These are phyloP conservation scores for Fistulina hepatica DNA, from an alignment of 1,284 basidiomycete genomes.

Conservation along the genomic window DNA sequence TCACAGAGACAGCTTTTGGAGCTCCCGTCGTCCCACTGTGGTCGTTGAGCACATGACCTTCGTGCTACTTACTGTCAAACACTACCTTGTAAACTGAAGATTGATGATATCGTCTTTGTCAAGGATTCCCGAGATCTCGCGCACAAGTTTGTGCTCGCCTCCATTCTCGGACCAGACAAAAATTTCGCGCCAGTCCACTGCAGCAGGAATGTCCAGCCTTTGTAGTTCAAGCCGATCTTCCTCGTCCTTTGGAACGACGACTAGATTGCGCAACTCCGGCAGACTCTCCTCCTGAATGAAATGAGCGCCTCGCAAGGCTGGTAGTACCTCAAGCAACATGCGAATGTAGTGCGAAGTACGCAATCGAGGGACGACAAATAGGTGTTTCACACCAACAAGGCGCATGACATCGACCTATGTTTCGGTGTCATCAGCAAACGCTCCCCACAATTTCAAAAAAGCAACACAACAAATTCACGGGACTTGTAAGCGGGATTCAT, in stretches of 20 bases:
- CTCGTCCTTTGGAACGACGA: constrained; percentile 57
- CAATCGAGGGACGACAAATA: constrained; percentile 65
- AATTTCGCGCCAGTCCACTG: constrained; percentile 57
- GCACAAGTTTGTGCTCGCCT: constrained; percentile 30
- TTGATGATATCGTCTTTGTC: constrained; percentile 65
- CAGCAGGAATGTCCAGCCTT: constrained; percentile 34
- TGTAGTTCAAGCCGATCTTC: constrained; percentile 29
- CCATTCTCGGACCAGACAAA: constrained; percentile 49
- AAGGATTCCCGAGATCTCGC: constrained; percentile 30
- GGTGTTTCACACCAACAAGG: constrained; percentile 56
- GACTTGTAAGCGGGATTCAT: constrained; percentile 74
- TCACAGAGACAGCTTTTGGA: constrained; percentile 70
- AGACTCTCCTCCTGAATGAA: constrained; percentile 53
- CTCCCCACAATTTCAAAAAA: neutral
- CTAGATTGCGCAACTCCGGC: constrained; percentile 53
- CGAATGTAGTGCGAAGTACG: constrained; percentile 52
- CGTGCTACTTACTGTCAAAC: constrained; percentile 10
- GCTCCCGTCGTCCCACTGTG: constrained; percentile 66
- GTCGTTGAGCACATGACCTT: neutral
- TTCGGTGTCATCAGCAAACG: constrained; percentile 1
- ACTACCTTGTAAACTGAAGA: constrained; percentile 77
- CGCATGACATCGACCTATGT: constrained; percentile 53
- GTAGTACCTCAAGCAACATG: constrained; percentile 48
- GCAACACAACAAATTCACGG: constrained; percentile 51
- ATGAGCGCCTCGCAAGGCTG: constrained; percentile 37